Conservation (phyloP, 345 rosid genomes). For the Corchorus capsularis region DNA sequence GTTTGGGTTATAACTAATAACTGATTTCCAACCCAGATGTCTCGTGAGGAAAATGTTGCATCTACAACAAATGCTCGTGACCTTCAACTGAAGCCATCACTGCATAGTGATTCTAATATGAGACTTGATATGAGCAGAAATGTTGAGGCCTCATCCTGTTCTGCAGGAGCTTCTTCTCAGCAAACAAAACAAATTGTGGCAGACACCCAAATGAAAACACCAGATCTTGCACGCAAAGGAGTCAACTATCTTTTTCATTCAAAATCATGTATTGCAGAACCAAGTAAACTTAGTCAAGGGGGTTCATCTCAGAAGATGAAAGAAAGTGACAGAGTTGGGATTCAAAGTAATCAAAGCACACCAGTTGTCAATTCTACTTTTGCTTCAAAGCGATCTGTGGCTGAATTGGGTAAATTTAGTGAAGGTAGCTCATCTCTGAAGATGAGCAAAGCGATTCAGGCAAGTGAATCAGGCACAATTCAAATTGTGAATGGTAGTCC, state of each 20-base stretch:
- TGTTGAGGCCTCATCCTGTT: constrained; percentile 17
- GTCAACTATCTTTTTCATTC: constrained; percentile 41
- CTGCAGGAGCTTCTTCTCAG: constrained; percentile 19
- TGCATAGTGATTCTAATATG: constrained; percentile 26
- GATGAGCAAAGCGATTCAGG: constrained; percentile 25
- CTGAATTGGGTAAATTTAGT: constrained; percentile 21
- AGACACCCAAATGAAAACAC: constrained; percentile 17
- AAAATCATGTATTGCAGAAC: constrained; percentile 15
- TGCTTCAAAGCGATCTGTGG: constrained; percentile 23
- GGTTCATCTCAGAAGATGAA: constrained; percentile 29
- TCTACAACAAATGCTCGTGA: constrained; percentile 26
- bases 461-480: constrained; percentile 25
- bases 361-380: constrained; percentile 42
- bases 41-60: constrained; percentile 37
- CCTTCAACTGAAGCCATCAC: constrained; percentile 27
- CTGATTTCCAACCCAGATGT: constrained; percentile 28
- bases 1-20: constrained; percentile 16
- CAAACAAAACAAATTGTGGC: constrained; percentile 28
- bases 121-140: constrained; percentile 17
- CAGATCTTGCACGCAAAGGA: constrained; percentile 44
- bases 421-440: constrained; percentile 27
- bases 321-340: constrained; percentile 21
- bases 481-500: constrained; percentile 31
- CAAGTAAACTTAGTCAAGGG: constrained; percentile 20
- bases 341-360: constrained; percentile 26